These are phyloP conservation scores for Tricholoma flavovirens DNA, from an alignment of 768 basidiomycete species.

Conservation along the genomic window DNA sequence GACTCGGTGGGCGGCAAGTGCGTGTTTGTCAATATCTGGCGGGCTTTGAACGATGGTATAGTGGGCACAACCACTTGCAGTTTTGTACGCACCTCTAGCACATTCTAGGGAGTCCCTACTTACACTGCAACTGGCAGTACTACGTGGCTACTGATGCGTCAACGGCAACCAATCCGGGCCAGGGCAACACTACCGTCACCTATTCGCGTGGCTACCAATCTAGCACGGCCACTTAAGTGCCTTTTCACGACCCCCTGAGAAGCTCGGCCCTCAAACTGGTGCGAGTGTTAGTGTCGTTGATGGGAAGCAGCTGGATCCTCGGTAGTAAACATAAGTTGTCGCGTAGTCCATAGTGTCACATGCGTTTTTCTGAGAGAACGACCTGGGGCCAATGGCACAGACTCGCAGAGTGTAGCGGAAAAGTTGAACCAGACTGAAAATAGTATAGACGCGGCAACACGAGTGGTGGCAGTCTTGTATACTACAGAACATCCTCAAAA, in stretches of 20 bases:
- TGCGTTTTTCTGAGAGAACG: neutral
- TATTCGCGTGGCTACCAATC: constrained; percentile 36
- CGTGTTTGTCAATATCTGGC: constrained; percentile 48
- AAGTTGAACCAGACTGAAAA: too few species aligned
- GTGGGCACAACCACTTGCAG: constrained; percentile 44
- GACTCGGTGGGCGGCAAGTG: constrained; percentile 39
- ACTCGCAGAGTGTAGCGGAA: too few species aligned
- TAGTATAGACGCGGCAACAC: too few species aligned
- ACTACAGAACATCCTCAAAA: too few species aligned
- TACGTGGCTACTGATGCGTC: constrained; percentile 36
- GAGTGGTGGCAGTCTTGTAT: too few species aligned
- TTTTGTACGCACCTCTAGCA: constrained; percentile 27
- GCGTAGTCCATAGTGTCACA: neutral
- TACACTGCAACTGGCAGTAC: constrained; percentile 25
- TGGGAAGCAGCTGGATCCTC: neutral
- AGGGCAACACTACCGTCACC: constrained; percentile 38
- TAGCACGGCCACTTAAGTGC: neutral
- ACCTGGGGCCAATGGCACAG: too few species aligned
- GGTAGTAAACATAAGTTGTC: neutral
- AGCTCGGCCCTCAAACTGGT: too few species aligned
- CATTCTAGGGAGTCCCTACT: neutral
- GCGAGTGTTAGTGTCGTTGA: too few species aligned
- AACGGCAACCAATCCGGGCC: constrained; percentile 39
- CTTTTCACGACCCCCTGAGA: too few species aligned
- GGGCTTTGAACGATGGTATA: constrained; percentile 35